Base-by-base conservation (phyloP, 495 filamentous ascomycete genomes). In the Penicillium odoratum region DNA sequence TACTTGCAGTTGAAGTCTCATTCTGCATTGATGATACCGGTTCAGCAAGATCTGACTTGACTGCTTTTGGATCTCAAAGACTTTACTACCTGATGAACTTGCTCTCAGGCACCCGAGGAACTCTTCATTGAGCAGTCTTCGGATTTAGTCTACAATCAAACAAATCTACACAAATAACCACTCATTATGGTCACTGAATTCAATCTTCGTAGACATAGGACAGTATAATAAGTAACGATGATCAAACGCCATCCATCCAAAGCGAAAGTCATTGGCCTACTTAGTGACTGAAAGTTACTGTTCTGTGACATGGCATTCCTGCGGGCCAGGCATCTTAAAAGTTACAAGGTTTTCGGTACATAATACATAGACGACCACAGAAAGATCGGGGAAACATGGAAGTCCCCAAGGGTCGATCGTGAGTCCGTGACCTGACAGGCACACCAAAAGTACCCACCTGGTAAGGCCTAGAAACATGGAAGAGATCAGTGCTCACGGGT, bases 361-460 rank as follows among this genome's bases (percentile, higher is more conserved):
- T 25, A 81, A 33, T 9, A 48, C 55, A 21, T 55, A 64, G 0
- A 67, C 56, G 11, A 75, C 62, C 16, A 78, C 61, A 3, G 75
- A 73, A 21, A 71, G 65, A 29, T 74, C 65, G 11, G 63, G 53
- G 69, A 63, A 75, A 21, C 21, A 2, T 21, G 21, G 21, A 21
- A 2, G 21, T 21, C 21, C 21, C 21, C 21, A 21, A 21, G 21
- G 21, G 21, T 21, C 21, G 21, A 21, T 21, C 21, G 21, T 21
- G 21, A 21, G 21, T 21, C 21, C 21, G 21, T 21, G 21, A 21
- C 21, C 71, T 73, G 10, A 80, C 69, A 0, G 83, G 78, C 0
- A 83, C 73, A 4, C 81, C 82, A 59, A 80, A 85, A 18, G 79
- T 83, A 53, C 48, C 69, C 69, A 31, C 70, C 72, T 26, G 83